These are phyloP conservation scores for Luffa acutangula DNA, from an alignment of 306 rosid genomes.

Conservation along the genomic window DNA sequence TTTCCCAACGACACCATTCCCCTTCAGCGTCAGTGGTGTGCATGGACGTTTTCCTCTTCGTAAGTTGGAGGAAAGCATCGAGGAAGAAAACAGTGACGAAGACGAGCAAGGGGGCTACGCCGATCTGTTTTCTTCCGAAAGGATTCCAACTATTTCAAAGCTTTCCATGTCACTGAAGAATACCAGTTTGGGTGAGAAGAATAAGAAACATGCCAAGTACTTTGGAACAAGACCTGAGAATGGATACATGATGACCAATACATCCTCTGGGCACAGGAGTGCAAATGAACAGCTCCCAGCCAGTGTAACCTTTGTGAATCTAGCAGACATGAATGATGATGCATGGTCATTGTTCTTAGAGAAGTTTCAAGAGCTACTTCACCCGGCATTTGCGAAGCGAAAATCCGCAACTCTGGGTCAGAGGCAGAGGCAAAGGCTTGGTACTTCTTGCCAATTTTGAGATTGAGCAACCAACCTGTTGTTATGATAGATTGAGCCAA, in stretches of 20 bases:
- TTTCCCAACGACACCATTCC: conserved; percentile 28
- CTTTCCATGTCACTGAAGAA: conserved; percentile 55
- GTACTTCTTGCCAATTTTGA: conserved; percentile 99
- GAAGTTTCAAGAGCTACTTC: conserved; percentile 63
- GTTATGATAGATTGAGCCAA: background rate
- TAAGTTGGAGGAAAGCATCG: conserved; percentile 71
- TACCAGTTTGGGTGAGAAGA: conserved; percentile 47
- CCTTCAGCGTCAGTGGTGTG: conserved; percentile 27
- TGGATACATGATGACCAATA: conserved; percentile 28
- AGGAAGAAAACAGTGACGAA: conserved; percentile 55
- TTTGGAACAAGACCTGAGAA: conserved; percentile 40
- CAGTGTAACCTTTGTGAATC: conserved; percentile 65
- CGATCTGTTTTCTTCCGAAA: conserved; percentile 19
- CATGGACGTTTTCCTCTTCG: conserved; percentile 48
- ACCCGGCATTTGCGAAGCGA: conserved; percentile 68
- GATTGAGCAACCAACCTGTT: background rate
- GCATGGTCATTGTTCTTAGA: conserved; percentile 72
- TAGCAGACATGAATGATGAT: conserved; percentile 70
- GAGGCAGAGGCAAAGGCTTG: conserved; percentile 93
- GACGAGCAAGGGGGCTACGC: conserved; percentile 31
- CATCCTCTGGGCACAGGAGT: conserved; percentile 80
- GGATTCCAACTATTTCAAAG: conserved; percentile 32
- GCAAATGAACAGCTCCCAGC: conserved; percentile 91
- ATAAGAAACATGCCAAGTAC: conserved; percentile 26
- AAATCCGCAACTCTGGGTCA: conserved; percentile 58